phyloP scores from a whole-genome alignment of 306 rosid genomes.

The Cercis canadensis region DNA sequence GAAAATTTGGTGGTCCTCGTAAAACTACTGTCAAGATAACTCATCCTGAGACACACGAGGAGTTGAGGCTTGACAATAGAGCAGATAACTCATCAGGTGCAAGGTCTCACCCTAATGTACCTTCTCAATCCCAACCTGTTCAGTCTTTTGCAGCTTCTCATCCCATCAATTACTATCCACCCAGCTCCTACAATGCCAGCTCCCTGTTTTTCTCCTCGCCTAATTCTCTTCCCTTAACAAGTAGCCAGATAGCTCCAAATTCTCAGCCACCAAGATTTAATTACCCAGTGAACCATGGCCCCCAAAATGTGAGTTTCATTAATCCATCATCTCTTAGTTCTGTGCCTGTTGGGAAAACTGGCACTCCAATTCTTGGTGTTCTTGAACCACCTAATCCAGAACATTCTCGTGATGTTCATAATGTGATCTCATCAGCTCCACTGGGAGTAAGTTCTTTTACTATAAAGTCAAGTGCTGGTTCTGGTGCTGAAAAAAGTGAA shows the following conservation, averaged over 20 bases:
- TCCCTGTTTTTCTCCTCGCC: constrained; percentile 52
- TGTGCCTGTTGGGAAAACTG: constrained; percentile 55
- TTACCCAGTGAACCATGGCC: constrained; percentile 63
- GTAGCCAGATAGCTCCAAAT: constrained; percentile 63
- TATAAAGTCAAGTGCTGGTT: constrained; percentile 51
- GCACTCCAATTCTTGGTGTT: constrained; percentile 48
- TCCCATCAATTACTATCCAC: constrained; percentile 52
- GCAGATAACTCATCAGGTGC: constrained; percentile 63
- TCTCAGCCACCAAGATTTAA: constrained; percentile 71
- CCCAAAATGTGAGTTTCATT: constrained; percentile 54
- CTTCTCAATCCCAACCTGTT: constrained; percentile 74
- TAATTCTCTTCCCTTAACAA: constrained; percentile 64
- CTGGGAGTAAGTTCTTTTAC: constrained; percentile 48
- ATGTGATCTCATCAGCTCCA: constrained; percentile 42
- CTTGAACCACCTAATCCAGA: constrained; percentile 55
- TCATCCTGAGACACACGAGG: constrained; percentile 95
- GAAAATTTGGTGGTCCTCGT: constrained; percentile 70
- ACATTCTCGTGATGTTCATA: constrained; percentile 56
- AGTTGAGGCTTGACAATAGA: constrained; percentile 80
- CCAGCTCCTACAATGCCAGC: constrained; percentile 49
- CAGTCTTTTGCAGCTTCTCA: constrained; percentile 58
- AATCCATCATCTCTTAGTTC: constrained; percentile 53
- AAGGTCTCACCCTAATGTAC: constrained; percentile 63
- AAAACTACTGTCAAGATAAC: constrained; percentile 85
- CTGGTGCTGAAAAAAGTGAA: constrained; percentile 56